Conservation (phyloP, 257 asterid species). For the Cynanchum wilfordii region DNA sequence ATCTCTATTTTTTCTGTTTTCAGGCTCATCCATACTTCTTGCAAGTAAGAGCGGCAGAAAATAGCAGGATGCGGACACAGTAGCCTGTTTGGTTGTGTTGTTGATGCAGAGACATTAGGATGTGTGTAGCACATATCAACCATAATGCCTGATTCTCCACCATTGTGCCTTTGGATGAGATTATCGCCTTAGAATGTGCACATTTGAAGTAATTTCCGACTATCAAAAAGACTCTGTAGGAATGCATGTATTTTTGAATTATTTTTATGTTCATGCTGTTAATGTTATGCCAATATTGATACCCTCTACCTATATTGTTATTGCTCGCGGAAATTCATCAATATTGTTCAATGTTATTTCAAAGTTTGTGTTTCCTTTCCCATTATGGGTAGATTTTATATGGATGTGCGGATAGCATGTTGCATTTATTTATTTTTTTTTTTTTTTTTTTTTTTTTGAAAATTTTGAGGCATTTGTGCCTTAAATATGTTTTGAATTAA, state of each 20-base stretch:
- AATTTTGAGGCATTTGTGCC: no score
- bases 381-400: not conserved
- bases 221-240: not conserved
- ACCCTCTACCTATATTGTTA: not conserved
- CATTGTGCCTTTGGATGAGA: not conserved
- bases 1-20: not conserved
- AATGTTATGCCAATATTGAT: not conserved
- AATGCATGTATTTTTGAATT: not conserved
- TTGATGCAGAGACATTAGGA: constrained; percentile 4
- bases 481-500: no score
- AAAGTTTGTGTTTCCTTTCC: not conserved
- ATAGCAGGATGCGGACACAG: constrained; percentile 25
- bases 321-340: not conserved
- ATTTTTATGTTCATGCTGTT: not conserved
- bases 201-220: not conserved
- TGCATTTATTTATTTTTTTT: no score
- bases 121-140: not conserved
- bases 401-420: not conserved
- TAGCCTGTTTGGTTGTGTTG: not conserved
- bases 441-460: no score
- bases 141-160: not conserved
- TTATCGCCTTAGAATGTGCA: constrained; percentile 1
- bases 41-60: constrained; percentile 33
- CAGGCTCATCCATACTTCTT: constrained; percentile 1
- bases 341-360: not conserved